These are phyloP conservation scores for Colletotrichum nymphaeae DNA, from an alignment of 2,329 filamentous ascomycete genomes.

Conservation along the genomic window DNA sequence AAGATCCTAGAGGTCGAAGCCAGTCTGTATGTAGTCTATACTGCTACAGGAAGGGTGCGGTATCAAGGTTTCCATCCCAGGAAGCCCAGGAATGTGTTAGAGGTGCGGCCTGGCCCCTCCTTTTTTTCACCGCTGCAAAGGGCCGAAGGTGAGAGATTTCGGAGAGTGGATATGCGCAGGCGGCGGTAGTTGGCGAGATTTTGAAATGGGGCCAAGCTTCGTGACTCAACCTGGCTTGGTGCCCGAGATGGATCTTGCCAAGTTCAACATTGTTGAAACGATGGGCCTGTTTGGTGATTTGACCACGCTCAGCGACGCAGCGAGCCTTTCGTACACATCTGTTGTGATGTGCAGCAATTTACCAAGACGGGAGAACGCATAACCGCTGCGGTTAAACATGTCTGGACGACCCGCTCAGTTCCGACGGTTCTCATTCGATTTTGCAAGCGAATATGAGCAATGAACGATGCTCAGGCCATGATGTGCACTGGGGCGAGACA, in stretches of 20 bases:
- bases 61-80: constrained; percentile 24
- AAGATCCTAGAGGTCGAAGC: constrained; percentile 14
- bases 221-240: constrained; percentile 30
- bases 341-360: not conserved
- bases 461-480: constrained; percentile 32
- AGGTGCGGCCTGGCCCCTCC: constrained; percentile 10
- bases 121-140: constrained; percentile 28
- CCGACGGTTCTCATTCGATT: constrained; percentile 25
- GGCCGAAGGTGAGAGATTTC: constrained; percentile 34
- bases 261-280: constrained; percentile 22
- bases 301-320: constrained; percentile 2
- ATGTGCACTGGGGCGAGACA: constrained; percentile 19
- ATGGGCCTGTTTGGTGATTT: constrained; percentile 23
- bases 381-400: constrained; percentile 9
- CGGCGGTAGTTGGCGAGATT: constrained; percentile 33
- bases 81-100: constrained; percentile 9
- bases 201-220: constrained; percentile 24
- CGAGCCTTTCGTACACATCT: constrained; percentile 11
- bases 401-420: constrained; percentile 15
- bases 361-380: not conserved
- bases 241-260: constrained; percentile 28
- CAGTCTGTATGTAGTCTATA: not conserved
- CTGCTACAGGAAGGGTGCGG: not conserved
- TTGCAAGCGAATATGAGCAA: constrained; percentile 2
- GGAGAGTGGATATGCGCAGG: constrained; percentile 20